Evolutionary conservation across 2,329 filamentous ascomycete genomes (phyloP), one percentile per base, ranked within the genome.

Genomic region (Fusarium concolor): DNA sequence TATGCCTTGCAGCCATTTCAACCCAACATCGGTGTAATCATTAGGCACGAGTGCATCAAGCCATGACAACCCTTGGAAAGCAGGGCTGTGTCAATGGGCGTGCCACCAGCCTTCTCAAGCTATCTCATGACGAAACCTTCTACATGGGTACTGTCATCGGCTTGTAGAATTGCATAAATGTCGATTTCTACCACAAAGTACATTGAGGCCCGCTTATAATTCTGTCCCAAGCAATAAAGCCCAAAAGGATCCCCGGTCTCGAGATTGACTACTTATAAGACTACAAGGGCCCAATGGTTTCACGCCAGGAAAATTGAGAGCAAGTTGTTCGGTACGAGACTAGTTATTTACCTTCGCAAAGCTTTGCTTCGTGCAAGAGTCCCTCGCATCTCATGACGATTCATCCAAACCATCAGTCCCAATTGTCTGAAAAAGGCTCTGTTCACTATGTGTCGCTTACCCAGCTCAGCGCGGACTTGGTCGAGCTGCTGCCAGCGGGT

Each of bases 401-500:
- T 45, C 45, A 60, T 28, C 29, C 45, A 42, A 47, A 45, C 28
- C 33, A 47, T 22, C 26, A 44, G 35, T 50, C 45, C 52, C 46
- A 37, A 42, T 35, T 18, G 46, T 55, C 60, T 38, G 45, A 45
- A 41, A 61, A 56, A 35, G 37, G 55, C 44, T 50, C 35, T 38
- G 45, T 50, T 45, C 47, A 53, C 14, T 51, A 65, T 73, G 62
- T 53, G n/a, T 51, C 61, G 28, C 47, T 63, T 12, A 49, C 61
- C 5, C 51, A 44, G 15, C 17, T 61, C 29, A 31, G 29, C 29
- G 29, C 29, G 12, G 29, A 31, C 51, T 38, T 71, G 53, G 52
- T 62, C 44, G 71, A 74, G 46, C 49, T 74, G 44, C 46, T 72
- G 10, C 63, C 70, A 47, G 70, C 71, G 44, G 60, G 60, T 29